Percentiles rank a stretch among this genome's conserved stretches.
Evolutionary conservation across 1,284 basidiomycete species (phyloP).

Genomic region (Rhodotorula glutinis): DNA sequence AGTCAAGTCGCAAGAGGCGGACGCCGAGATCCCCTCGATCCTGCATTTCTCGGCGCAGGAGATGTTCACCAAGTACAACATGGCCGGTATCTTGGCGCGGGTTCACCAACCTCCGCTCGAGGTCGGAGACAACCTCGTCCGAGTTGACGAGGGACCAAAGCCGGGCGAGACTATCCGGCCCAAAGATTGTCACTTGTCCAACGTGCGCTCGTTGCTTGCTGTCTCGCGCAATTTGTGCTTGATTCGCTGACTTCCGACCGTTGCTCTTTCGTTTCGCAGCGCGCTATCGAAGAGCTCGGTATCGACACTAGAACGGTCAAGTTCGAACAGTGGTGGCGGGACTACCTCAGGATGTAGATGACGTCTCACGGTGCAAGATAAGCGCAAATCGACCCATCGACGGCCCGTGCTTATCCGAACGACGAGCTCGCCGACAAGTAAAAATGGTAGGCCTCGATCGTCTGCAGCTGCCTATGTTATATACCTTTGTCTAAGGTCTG

Average conservation of each 20-base stretch:
- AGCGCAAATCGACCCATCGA: too few relatives aligned
- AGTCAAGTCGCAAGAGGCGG: conserved; percentile 47
- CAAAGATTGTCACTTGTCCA: conserved; percentile 61
- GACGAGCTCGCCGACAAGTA: too few relatives aligned
- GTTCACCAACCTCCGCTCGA: conserved; percentile 58
- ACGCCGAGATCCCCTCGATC: conserved; percentile 57
- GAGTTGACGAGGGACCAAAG: conserved; percentile 63
- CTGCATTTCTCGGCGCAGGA: conserved; percentile 70
- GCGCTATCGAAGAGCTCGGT: conserved; percentile 33
- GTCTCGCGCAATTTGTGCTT: too few relatives aligned
- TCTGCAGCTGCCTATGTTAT: too few relatives aligned
- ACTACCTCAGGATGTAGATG: conserved; percentile 8
- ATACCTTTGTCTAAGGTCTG: too few relatives aligned
- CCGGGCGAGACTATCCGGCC: conserved; percentile 64
- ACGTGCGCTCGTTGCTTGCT: conserved; percentile 4
- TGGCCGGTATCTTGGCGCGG: conserved; percentile 68
- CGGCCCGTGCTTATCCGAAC: too few relatives aligned
- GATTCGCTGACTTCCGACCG: too few relatives aligned
- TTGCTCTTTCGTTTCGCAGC: conserved; percentile 1
- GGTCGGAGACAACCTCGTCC: conserved; percentile 56
- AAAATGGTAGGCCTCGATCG: too few relatives aligned
- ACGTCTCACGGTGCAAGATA: too few relatives aligned
- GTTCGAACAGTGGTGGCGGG: conserved; percentile 25
- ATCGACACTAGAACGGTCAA: conserved; percentile 28
- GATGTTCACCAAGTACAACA: conserved; percentile 78